Conservation (phyloP, 345 rosid genomes). For the Populus nigra region DNA sequence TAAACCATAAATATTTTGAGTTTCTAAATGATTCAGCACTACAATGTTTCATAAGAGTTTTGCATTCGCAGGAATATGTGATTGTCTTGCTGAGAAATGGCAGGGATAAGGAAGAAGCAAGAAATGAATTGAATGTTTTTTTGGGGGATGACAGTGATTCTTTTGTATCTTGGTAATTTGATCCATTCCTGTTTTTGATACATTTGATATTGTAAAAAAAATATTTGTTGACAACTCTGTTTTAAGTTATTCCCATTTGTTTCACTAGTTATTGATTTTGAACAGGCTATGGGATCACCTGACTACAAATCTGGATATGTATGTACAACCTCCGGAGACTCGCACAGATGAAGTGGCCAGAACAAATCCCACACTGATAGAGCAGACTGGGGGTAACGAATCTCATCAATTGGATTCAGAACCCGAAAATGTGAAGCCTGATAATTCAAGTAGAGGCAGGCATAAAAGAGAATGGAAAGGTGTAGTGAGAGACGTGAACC, state of each 20-base stretch:
- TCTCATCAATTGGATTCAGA: constrained; percentile 41
- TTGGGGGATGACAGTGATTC: constrained; percentile 84
- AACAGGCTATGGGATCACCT: constrained; percentile 98
- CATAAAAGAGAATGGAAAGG: constrained; percentile 73
- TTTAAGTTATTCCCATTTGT: not conserved
- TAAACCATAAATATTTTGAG: not conserved
- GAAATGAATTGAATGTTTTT: constrained; percentile 81
- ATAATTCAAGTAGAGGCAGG: constrained; percentile 37
- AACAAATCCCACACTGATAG: constrained; percentile 27
- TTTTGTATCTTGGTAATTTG: constrained; percentile 76
- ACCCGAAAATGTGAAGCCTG: constrained; percentile 43
- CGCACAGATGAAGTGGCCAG: constrained; percentile 26
- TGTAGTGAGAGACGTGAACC: constrained; percentile 44
- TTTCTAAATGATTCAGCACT: not conserved
- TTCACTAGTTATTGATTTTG: constrained; percentile 3
- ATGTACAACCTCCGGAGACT: constrained; percentile 46
- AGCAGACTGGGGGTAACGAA: constrained; percentile 31
- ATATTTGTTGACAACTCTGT: not conserved
- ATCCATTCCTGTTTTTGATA: constrained; percentile 3
- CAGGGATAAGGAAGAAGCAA: constrained; percentile 78
- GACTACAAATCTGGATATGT: constrained; percentile 56
- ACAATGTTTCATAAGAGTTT: constrained; percentile 7
- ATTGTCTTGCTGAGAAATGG: constrained; percentile 87
- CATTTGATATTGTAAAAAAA: not conserved
- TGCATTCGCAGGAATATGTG: constrained; percentile 73